Percentiles rank a stretch among this genome's conserved stretches.
phyloP scores from a whole-genome alignment of 192 early-diverging fungal genomes.

The Spizellomyces punctatus region DNA sequence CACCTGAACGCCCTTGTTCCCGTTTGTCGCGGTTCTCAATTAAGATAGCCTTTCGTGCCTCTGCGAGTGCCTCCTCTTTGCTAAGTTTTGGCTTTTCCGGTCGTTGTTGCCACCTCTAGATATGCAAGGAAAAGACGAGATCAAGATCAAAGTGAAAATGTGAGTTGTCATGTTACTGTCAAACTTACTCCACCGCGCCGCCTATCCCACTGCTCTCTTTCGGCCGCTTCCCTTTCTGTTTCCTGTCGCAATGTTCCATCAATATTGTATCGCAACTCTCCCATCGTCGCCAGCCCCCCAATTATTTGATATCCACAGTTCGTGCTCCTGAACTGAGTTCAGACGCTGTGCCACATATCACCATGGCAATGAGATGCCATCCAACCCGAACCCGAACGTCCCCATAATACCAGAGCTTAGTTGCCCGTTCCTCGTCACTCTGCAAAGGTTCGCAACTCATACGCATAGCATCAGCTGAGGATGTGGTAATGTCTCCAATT shows the following conservation, averaged over 20 bases:
- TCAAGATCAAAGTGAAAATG: neutral
- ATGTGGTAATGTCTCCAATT: too few relatives aligned
- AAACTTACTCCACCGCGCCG: neutral
- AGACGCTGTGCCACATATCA: too few relatives aligned
- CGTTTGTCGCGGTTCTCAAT: neutral
- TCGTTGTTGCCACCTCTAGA: neutral
- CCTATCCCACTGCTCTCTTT: conserved; percentile 11
- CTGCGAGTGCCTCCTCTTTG: conserved; percentile 1
- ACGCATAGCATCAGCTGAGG: too few relatives aligned
- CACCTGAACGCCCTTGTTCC: neutral
- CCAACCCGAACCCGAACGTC: too few relatives aligned
- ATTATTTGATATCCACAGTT: too few relatives aligned
- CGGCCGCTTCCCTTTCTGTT: conserved; percentile 13
- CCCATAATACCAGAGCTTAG: too few relatives aligned
- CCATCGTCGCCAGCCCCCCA: too few relatives aligned
- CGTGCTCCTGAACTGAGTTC: too few relatives aligned
- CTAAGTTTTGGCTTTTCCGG: neutral
- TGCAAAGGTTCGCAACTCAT: too few relatives aligned
- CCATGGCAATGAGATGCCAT: too few relatives aligned
- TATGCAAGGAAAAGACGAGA: neutral
- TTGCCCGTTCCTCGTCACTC: too few relatives aligned
- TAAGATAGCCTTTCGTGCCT: neutral
- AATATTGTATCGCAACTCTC: conserved; percentile 18
- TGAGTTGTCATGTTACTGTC: neutral
- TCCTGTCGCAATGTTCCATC: conserved; percentile 17